Conservation (phyloP, 495 filamentous ascomycete species). For the Penicillium mononematosum region DNA sequence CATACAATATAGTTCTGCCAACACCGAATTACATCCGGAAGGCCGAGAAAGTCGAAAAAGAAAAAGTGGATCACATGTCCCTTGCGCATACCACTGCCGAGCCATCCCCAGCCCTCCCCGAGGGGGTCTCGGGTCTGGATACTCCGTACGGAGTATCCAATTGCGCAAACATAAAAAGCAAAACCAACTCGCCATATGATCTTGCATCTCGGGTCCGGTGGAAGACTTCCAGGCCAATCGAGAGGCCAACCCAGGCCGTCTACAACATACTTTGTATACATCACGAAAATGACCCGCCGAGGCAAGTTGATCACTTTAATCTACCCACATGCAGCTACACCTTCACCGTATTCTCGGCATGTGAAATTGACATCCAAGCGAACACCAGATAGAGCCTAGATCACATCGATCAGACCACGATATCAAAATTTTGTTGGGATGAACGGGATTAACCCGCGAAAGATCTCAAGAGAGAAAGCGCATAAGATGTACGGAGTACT, state of each 20-base stretch:
- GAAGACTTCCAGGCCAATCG: constrained; percentile 10
- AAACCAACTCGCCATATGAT: constrained; percentile 21
- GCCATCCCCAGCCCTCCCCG: background rate
- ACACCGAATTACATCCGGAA: background rate
- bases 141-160: background rate
- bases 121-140: background rate
- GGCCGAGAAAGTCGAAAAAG: background rate
- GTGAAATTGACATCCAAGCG: constrained; percentile 9
- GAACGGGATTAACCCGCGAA: background rate
- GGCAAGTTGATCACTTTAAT: constrained; percentile 17
- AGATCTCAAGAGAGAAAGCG: no score
- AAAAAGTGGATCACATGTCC: constrained; percentile 19
- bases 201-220: background rate
- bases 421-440: background rate
- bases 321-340: constrained; percentile 13
- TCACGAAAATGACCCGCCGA: constrained; percentile 32
- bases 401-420: background rate
- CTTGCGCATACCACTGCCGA: constrained; percentile 14
- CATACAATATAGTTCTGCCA: background rate
- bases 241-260: no score
- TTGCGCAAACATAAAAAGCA: background rate
- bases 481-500: no score
- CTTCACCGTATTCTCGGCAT: constrained; percentile 18
- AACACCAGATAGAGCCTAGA: background rate
- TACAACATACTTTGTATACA: background rate